Base-by-base conservation (phyloP, 108 stramenopile genomes). In the Seminavis robusta region DNA sequence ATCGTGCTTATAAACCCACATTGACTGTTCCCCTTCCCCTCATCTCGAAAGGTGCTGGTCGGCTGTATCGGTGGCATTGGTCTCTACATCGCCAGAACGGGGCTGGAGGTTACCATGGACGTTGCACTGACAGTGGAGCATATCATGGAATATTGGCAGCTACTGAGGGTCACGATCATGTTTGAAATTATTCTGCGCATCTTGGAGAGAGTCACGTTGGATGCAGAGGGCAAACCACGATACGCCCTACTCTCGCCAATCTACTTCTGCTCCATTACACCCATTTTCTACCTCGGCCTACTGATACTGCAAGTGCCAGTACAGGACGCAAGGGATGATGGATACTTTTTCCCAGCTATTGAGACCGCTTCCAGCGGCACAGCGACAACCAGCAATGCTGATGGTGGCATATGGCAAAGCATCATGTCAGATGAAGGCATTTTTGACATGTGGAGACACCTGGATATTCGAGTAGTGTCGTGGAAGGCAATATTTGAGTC, bases 61-160 rank as follows among this genome's bases (percentile, higher is more conserved):
- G 94, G 90, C 9, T 90, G 81, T 44, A 91, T 95, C 57, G 83
- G 84, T 24, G 92, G 92, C 5, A 88, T 94, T 55, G 92, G 92
- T 4, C 56, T 81, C 10, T 81, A 78, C 57, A 67, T 94, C 19
- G 70, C 72, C 31, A 75, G 56, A n/a, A 91, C 89, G 1, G 80
- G 61, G 8, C 51, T 94, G 7, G 88, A 91, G 65, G 83, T 91
- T 1, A 81, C 90, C 0, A 49, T 70, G 20, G 63, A 86, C 51
- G 47, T 46, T 23, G 2, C 9, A 26, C 68, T 69, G 2, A 73
- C 75, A 16, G 3, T 83, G 8, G 10, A 19, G 1, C 33, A 8
- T 11, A 37, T 80, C 19, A 20, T 65, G 0, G 53, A 73, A 19
- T 44, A 79, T 13, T 65, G 68, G 23, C 43, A 69, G 31, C 60